Evolutionary conservation across 2,329 filamentous ascomycete species (phyloP).

Genomic region (Hypomyces rosellus): DNA sequence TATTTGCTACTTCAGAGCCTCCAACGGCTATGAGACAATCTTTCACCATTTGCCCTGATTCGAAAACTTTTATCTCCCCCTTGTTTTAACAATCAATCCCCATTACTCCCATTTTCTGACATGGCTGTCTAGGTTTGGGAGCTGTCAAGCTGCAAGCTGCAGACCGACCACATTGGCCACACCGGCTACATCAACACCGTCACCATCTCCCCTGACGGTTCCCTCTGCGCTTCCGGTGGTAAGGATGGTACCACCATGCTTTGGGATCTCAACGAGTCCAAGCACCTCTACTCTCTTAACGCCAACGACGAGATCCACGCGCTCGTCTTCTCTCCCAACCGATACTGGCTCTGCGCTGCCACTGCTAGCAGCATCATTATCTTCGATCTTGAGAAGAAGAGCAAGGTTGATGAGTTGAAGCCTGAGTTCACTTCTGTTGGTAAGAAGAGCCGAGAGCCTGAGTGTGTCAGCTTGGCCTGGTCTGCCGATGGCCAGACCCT

Average conservation of each 20-base stretch:
- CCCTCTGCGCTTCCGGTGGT: slow-evolving; percentile 96
- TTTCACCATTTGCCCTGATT: slow-evolving; percentile 83
- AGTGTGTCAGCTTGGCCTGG: slow-evolving; percentile 97
- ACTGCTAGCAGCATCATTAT: slow-evolving; percentile 98
- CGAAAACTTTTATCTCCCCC: slow-evolving; percentile 18
- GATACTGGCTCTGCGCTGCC: slow-evolving; percentile 99
- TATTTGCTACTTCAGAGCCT: slow-evolving; percentile 99
- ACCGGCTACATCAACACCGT: slow-evolving; percentile 99
- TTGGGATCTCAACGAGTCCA: slow-evolving; percentile 99
- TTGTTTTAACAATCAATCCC: not conserved
- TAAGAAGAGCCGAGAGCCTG: slow-evolving; percentile 98
- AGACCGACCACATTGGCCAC: slow-evolving; percentile 99
- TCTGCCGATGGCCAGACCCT: slow-evolving; percentile 97
- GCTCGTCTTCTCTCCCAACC: slow-evolving; percentile 99
- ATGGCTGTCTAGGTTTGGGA: slow-evolving; percentile 76
- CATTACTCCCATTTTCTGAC: slow-evolving; percentile 9
- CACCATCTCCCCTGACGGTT: slow-evolving; percentile 99
- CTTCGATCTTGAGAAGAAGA: slow-evolving; percentile 99
- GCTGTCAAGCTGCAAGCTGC: slow-evolving; percentile 97
- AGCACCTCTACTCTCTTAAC: slow-evolving; percentile 99
- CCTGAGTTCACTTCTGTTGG: slow-evolving; percentile 94
- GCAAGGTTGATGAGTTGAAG: slow-evolving; percentile 99
- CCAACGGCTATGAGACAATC: slow-evolving; percentile 88
- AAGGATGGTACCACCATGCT: slow-evolving; percentile 99
- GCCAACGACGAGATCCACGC: slow-evolving; percentile 99